Evolutionary conservation across 768 basidiomycete genomes (phyloP), one percentile per base, ranked within the genome.

Genomic region (Tubosaeta sp.): DNA sequence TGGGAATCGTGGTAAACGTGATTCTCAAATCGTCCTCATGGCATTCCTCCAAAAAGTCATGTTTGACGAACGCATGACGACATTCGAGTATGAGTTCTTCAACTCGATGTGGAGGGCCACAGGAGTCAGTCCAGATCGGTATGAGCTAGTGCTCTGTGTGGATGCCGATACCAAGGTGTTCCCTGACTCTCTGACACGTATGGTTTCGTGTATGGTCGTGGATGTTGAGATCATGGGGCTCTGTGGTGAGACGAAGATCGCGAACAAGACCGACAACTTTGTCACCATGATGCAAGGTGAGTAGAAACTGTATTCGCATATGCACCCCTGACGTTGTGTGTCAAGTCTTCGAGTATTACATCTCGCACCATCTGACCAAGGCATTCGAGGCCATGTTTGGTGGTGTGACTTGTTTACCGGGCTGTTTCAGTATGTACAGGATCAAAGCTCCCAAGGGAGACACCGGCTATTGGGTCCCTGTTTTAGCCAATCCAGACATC

Each of bases 1-100:
- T 1, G 96, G 96, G 52, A 98, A 99, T 70, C 86, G 96, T 68
- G 96, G 96, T 43, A 99, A 98, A 73, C 95, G 96, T 55, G 96
- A 99, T 74, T 89, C 86, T 65, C 96, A 99, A 70, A 94, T 99
- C 61, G 87, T 99, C 45, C 76, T 98, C 54, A 99, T 99, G 96
- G 79, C 80, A 18, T 98, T 98, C 79, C 75, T 98, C 66, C 96
- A 99, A 71, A 98, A 96, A 69, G 94, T 98, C 61, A 96, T 99
- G 94, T 98, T 98, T 60, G 96, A 99, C 71, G 96, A 99, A 75
- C 84, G 96, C 46, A 98, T 99, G 95, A 96, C 95, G 54, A 95
- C 91, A 48, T 94, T 99, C 67, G 96, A 98, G 73, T 98, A 98
- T 69, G 96, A 98, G 71, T 97, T 98, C 71, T 99, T 99, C 84